Evolutionary conservation across 1,284 basidiomycete genomes (phyloP).

Genomic region (Lignosus rhinocerotis): DNA sequence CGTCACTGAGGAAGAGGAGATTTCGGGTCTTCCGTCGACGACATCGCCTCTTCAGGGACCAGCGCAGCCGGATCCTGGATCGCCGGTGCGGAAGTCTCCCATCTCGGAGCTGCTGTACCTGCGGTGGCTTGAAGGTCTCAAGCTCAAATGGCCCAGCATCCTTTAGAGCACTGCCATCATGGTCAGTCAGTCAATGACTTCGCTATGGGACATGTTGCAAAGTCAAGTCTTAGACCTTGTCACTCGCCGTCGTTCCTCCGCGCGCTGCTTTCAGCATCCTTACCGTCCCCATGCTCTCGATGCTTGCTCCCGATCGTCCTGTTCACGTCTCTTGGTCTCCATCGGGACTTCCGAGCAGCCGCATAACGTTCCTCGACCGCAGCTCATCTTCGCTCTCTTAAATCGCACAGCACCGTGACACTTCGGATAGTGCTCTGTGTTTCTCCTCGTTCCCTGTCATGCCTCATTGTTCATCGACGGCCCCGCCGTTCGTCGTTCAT

Average conservation of each 20-base stretch:
- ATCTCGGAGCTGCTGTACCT: constrained; percentile 94
- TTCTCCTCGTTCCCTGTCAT: not conserved
- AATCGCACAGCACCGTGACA: constrained; percentile 10
- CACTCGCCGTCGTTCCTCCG: not conserved
- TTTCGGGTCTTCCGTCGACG: constrained; percentile 48
- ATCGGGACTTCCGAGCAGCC: constrained; percentile 7
- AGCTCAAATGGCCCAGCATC: constrained; percentile 83
- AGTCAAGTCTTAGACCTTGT: not conserved
- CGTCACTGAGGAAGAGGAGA: constrained; percentile 77
- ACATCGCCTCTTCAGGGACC: constrained; percentile 30
- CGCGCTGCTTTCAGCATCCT: not conserved
- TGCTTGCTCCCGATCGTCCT: constrained; percentile 6
- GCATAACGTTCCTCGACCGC: not conserved
- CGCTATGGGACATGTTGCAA: not conserved
- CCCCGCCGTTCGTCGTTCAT: not conserved
- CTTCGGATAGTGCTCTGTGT: constrained; percentile 14
- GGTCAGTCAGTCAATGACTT: not conserved
- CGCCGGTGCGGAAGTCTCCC: constrained; percentile 65
- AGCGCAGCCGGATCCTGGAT: constrained; percentile 26
- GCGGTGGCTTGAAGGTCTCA: constrained; percentile 92
- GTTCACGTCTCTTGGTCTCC: constrained; percentile 3
- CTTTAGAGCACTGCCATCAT: constrained; percentile 38
- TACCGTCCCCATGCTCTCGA: not conserved
- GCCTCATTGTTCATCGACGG: not conserved
- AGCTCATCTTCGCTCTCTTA: not conserved